Evolutionary conservation across 2,329 filamentous ascomycete genomes (phyloP), one percentile per base, ranked within the genome.

Genomic region (Aureobasidium leucospermi): DNA sequence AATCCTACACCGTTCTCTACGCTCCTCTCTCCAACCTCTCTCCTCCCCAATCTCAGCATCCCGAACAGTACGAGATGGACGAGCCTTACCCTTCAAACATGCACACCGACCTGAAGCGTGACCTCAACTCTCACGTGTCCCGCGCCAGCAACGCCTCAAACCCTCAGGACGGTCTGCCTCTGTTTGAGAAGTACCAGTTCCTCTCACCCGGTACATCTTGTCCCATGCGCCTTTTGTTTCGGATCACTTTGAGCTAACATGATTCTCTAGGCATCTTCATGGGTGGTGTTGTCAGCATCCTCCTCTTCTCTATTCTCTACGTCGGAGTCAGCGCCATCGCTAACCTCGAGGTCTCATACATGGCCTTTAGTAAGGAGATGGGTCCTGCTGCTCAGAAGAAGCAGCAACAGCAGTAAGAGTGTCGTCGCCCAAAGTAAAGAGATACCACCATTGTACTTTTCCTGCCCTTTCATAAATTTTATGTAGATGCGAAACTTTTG

Each of bases 361-460:
- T 89, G 63, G 91, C 94, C 1, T 99, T 97, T 71, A 93, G 95
- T 71, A 96, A 96, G 79, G 93, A 96, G 67, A 96, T 90, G 80
- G 90, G 91, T 0, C 89, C 90, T n/a, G 80, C 85, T 39, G 88
- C 88, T 34, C 89, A 95, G 75, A 96, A 92, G 84, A 96, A 85
- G 71, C 74, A 90, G 78, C 81, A 86, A 74, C 81, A 80, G 41
- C 36, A 57, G 42, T 38, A 38, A 43, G 47, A 11, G 28, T 16
- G 10, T 31, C 11, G 42, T 43, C 10, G 10, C 10, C 9, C 34
- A 10, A 19, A 58, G 29, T 19, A 57, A 19, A 57, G 43, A 48
- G 55, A 58, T 41, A 47, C 55, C 42, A 58, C 23, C 43, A 41
- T 48, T 48, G 52, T 56, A 46, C n/a, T 53, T 45, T 36, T 34